Percentiles rank a stretch among this genome's conserved stretches.
phyloP scores from a whole-genome alignment of 2,329 filamentous ascomycete species.

The Penicillium sp. region DNA sequence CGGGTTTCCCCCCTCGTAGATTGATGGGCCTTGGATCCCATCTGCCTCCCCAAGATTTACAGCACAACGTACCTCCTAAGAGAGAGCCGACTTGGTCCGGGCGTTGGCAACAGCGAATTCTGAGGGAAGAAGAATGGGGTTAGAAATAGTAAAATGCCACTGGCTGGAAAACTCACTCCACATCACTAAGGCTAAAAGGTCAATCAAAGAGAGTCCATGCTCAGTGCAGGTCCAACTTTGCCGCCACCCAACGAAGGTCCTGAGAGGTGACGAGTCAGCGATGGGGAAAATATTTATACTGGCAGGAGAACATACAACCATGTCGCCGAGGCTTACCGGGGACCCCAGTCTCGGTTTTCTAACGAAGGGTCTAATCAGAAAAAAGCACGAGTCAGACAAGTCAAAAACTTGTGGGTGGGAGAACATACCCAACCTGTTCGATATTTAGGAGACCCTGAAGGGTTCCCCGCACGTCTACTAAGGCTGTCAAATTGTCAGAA shows the following conservation, averaged over 20 bases:
- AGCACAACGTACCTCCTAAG: background rate
- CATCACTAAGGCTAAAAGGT: background rate
- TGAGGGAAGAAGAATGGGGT: background rate
- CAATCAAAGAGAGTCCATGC: background rate
- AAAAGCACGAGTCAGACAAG: background rate
- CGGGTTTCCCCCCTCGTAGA: background rate
- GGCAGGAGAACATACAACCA: background rate
- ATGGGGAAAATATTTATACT: background rate
- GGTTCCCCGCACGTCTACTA: background rate
- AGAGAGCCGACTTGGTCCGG: background rate
- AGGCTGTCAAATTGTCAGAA: background rate
- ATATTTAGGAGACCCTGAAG: background rate
- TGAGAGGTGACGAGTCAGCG: background rate
- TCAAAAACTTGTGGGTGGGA: background rate
- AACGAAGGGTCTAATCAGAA: background rate
- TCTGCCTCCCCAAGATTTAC: background rate
- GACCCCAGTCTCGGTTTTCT: background rate
- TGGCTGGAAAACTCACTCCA: background rate
- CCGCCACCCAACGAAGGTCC: background rate
- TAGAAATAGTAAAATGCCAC: background rate
- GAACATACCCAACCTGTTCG: background rate
- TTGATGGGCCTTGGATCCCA: background rate
- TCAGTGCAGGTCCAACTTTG: background rate
- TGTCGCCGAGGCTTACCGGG: background rate
- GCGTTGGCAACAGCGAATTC: background rate